phyloP scores from a whole-genome alignment of 2,329 filamentous ascomycete genomes.

The Monosporascus sp. region DNA sequence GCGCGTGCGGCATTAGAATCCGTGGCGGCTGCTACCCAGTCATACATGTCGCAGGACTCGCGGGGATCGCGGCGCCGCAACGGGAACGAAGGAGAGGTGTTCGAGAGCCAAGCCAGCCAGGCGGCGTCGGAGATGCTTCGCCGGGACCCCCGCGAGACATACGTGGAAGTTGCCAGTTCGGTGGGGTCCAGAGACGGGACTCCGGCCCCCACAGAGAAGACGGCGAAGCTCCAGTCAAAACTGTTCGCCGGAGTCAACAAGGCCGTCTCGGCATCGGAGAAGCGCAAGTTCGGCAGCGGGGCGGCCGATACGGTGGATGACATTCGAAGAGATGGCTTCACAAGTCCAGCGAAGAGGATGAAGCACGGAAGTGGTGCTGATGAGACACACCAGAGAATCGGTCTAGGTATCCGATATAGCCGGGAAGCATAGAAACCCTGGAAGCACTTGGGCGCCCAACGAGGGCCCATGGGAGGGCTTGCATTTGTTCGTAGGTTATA shows the following conservation, averaged over 20 bases:
- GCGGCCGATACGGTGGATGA: conserved; percentile 19
- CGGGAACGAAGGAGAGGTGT: conserved; percentile 51
- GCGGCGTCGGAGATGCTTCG: conserved; percentile 71
- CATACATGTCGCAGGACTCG: conserved; percentile 28
- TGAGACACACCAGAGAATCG: conserved; percentile 34
- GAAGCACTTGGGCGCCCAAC: too few relatives aligned
- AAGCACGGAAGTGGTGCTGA: conserved; percentile 37
- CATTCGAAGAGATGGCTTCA: conserved; percentile 28
- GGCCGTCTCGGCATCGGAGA: conserved; percentile 34
- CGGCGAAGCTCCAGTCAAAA: conserved; percentile 46
- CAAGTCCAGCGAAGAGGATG: conserved; percentile 49
- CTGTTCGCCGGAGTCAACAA: conserved; percentile 42
- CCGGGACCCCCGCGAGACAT: conserved; percentile 46
- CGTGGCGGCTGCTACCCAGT: conserved; percentile 42
- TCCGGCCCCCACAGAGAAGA: conserved; percentile 39
- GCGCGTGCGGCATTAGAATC: conserved; percentile 49
- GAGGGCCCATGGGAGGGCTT: too few relatives aligned
- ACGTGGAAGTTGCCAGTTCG: conserved; percentile 43
- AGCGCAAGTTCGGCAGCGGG: conserved; percentile 44
- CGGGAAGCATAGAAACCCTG: conserved; percentile 11
- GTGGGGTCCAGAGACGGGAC: conserved; percentile 39
- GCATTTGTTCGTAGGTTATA: too few relatives aligned
- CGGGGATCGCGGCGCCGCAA: conserved; percentile 17
- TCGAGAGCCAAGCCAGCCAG: conserved; percentile 72
- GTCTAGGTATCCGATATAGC: conserved; percentile 49